Evolutionary conservation across 2,329 filamentous ascomycete species (phyloP).

Genomic region (Fusarium chaquense): DNA sequence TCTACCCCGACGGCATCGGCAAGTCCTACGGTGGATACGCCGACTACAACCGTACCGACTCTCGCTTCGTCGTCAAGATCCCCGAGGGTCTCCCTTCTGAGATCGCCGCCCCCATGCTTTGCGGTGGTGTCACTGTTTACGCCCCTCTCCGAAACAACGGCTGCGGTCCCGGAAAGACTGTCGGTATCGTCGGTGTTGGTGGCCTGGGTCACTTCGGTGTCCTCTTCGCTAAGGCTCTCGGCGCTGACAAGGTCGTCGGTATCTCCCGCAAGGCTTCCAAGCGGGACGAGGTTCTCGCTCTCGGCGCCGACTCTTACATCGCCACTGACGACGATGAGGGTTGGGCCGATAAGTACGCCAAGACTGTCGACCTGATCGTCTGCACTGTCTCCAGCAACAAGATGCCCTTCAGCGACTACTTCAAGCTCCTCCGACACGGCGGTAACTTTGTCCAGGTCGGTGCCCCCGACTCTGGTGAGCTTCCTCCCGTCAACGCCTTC

Average conservation of each 20-base stretch:
- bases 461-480: conserved; percentile 46
- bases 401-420: conserved; percentile 73
- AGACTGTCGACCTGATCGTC: conserved; percentile 68
- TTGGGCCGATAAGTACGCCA: conserved; percentile 65
- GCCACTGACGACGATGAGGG: conserved; percentile 60
- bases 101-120: conserved; percentile 72
- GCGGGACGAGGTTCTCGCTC: conserved; percentile 64
- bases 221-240: conserved; percentile 74
- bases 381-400: conserved; percentile 64
- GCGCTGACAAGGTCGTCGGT: conserved; percentile 69
- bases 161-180: conserved; percentile 73
- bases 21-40: conserved; percentile 62
- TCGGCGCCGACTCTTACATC: conserved; percentile 66
- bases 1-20: conserved; percentile 60
- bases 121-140: conserved; percentile 75
- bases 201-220: conserved; percentile 77
- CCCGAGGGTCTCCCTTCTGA: conserved; percentile 56
- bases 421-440: conserved; percentile 68
- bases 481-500: conserved; percentile 45
- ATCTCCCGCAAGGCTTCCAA: conserved; percentile 67
- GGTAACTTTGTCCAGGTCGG: conserved; percentile 74
- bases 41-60: conserved; percentile 50
- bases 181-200: conserved; percentile 75
- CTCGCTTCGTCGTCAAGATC: conserved; percentile 62
- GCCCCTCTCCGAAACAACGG: conserved; percentile 71